Evolutionary conservation across 371 early-diverging fungal species (phyloP).

Genomic region (Fennellomyces sp.): DNA sequence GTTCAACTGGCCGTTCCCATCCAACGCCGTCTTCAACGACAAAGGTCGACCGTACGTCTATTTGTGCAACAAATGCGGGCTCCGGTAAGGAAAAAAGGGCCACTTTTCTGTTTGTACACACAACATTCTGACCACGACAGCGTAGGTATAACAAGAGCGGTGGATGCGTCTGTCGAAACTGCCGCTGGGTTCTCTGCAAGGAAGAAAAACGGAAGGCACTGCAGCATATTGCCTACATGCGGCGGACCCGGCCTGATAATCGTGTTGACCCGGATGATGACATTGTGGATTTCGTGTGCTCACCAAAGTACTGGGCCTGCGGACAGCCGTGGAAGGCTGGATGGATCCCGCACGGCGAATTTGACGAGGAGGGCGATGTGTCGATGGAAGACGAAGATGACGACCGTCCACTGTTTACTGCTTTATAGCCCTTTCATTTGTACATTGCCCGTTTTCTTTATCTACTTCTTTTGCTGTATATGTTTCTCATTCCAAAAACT

Average conservation of each 20-base stretch:
- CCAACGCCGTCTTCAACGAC: slow-evolving; percentile 33
- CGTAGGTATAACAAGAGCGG: slow-evolving; percentile 55
- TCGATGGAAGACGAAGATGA: not conserved
- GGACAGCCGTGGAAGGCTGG: slow-evolving; percentile 52
- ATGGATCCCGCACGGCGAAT: slow-evolving; percentile 33
- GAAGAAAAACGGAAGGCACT: slow-evolving; percentile 54
- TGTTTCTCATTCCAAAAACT: not conserved
- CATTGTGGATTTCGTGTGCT: slow-evolving; percentile 45
- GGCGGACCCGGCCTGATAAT: slow-evolving; percentile 35
- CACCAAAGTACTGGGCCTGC: slow-evolving; percentile 53
- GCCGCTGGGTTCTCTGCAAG: slow-evolving; percentile 55
- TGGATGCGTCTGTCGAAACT: slow-evolving; percentile 52
- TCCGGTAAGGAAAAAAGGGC: slow-evolving; percentile 39
- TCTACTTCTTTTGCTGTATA: not conserved
- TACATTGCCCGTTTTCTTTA: not conserved
- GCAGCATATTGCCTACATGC: slow-evolving; percentile 46
- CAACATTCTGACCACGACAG: too few species aligned
- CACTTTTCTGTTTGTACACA: slow-evolving; percentile 2
- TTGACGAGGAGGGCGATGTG: slow-evolving; percentile 3
- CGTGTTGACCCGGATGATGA: slow-evolving; percentile 39
- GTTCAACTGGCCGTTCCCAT: slow-evolving; percentile 54
- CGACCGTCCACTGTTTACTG: not conserved
- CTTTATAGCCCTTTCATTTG: not conserved
- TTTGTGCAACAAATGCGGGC: slow-evolving; percentile 59
- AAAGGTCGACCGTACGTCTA: slow-evolving; percentile 51